phyloP scores from a whole-genome alignment of 371 early-diverging fungal species.

The Haplosporangium sp. region DNA sequence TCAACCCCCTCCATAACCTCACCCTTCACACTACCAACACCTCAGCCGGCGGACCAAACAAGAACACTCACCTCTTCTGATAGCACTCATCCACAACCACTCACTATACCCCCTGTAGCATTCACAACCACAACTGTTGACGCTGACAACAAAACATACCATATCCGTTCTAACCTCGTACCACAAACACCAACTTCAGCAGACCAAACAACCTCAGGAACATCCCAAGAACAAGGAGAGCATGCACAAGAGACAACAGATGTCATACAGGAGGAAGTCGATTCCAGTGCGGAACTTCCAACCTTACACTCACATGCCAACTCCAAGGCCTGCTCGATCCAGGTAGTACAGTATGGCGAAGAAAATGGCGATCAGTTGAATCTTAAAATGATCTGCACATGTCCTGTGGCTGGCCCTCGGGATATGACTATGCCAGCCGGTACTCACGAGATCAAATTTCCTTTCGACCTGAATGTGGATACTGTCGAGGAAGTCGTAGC shows the following conservation, averaged over 20 bases:
- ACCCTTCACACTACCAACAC: slow-evolving; percentile 4
- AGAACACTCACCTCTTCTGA: slow-evolving; percentile 9
- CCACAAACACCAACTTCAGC: slow-evolving; percentile 46
- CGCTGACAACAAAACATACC: slow-evolving; percentile 58
- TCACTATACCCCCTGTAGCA: slow-evolving; percentile 46
- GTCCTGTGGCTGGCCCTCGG: slow-evolving; percentile 56
- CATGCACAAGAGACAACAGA: background rate
- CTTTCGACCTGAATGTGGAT: slow-evolving; percentile 75
- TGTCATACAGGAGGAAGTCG: slow-evolving; percentile 8
- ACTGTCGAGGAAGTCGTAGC: slow-evolving; percentile 79
- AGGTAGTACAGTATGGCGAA: slow-evolving; percentile 53
- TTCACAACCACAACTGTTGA: slow-evolving; percentile 56
- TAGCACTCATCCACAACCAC: slow-evolving; percentile 16
- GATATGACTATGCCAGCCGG: slow-evolving; percentile 45
- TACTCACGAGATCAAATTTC: slow-evolving; percentile 76
- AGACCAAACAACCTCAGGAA: background rate
- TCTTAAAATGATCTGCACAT: slow-evolving; percentile 56
- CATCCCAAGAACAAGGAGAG: slow-evolving; percentile 7
- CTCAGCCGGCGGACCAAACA: slow-evolving; percentile 14
- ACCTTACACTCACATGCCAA: slow-evolving; percentile 52
- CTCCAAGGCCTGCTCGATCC: slow-evolving; percentile 49
- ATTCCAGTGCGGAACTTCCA: slow-evolving; percentile 15
- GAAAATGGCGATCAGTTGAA: slow-evolving; percentile 36
- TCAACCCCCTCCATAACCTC: slow-evolving; percentile 23
- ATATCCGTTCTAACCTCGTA: slow-evolving; percentile 52